Percentiles rank a stretch among this genome's conserved stretches.
phyloP scores from a whole-genome alignment of 345 rosid genomes.

The Linum trigynum region DNA sequence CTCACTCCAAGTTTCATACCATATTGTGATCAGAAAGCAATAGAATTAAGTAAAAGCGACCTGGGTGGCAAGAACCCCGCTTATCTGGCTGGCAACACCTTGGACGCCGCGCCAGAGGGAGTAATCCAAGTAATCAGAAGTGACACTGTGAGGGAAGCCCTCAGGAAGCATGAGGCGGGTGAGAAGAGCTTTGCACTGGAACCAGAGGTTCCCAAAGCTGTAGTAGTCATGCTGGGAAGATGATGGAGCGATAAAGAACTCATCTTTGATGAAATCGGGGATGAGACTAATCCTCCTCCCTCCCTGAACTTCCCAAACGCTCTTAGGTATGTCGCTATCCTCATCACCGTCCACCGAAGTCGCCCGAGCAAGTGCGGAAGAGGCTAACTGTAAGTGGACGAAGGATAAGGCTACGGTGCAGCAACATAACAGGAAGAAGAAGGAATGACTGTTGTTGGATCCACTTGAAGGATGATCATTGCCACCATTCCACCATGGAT shows the following conservation, averaged over 20 bases:
- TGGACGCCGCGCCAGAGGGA: slow-evolving; percentile 95
- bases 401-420: not conserved
- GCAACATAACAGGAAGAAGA: slow-evolving; percentile 1
- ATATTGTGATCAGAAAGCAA: no score
- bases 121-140: slow-evolving; percentile 78
- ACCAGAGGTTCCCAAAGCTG: slow-evolving; percentile 24
- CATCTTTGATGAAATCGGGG: slow-evolving; percentile 5
- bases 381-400: not conserved
- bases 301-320: slow-evolving; percentile 9
- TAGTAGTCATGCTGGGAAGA: not conserved
- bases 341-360: not conserved
- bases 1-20: no score
- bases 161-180: slow-evolving; percentile 68
- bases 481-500: slow-evolving; percentile 3
- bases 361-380: not conserved
- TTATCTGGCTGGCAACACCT: slow-evolving; percentile 88
- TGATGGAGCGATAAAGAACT: not conserved
- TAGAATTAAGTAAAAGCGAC: slow-evolving; percentile 20
- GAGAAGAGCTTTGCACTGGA: slow-evolving; percentile 37
- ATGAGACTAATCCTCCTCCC: not conserved
- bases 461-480: not conserved
- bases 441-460: no score
- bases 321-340: not conserved
- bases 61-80: slow-evolving; percentile 94
- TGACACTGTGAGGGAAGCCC: slow-evolving; percentile 78